Base-by-base conservation (phyloP, 305 asterid genomes). In the Fraxinus dipetala region DNA sequence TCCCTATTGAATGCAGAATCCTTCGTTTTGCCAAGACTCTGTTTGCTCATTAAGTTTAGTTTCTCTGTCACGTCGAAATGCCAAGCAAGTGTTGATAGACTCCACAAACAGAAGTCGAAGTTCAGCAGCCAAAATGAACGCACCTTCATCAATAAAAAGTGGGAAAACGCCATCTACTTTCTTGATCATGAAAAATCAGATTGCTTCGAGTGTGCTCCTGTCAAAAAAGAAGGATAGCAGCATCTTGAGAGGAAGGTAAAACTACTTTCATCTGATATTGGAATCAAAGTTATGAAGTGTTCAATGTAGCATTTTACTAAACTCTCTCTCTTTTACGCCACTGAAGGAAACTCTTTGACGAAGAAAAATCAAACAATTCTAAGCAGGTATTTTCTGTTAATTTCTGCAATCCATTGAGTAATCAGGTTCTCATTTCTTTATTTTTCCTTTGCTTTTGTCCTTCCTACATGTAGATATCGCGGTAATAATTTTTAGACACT, bases 21-120 rank as follows among this genome's bases (percentile, higher is more conserved):
- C 97, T 78, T 79, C 38, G 63, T 85, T 91, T 87, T 95, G 97
- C 86, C 93, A 86, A 89, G 99, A 91, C 84, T 90, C 95, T 38
- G 81, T 93, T 72, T 90, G 91, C 83, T 84, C 89, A 51, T 78
- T 91, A 80, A 89, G 90, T 90, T 87, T 92, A 85, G 90, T 94
- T 82, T 90, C 98, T 67, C 91, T 95, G 65, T 76, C 94, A 78
- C 87, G 88, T 88, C 94, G 85, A 88, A 87, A 86, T 79, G 48
- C 81, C 51, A 90, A 85, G 45, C 89, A 88, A 85, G 89, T 89
- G 77, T 65, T 89, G 87, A 84, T 83, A 35, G 91, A 91, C 87
- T 88, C 93, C 69, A 84, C 89, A 24, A 87, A 88, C 69, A 90
- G 87, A 90, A 80, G 67, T 80, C 88, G 72, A 77, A 86, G 85